These are phyloP conservation scores for Fraxinus cuspidata DNA, from an alignment of 257 asterid genomes.

Conservation along the genomic window DNA sequence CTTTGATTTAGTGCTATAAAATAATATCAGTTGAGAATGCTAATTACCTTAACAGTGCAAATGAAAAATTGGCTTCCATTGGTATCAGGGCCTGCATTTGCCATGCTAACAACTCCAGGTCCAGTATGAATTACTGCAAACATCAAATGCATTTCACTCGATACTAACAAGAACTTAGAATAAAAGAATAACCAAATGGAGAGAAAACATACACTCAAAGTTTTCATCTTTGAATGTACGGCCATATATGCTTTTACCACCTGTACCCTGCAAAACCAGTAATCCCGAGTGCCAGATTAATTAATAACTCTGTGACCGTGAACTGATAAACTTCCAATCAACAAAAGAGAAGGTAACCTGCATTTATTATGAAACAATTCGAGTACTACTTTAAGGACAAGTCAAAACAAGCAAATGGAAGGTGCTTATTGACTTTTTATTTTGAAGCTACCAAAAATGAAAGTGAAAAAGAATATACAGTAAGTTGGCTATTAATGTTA, in stretches of 20 bases:
- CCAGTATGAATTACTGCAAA: constrained; percentile 85
- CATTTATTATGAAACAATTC: constrained; percentile 2
- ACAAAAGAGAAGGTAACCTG: constrained; percentile 6
- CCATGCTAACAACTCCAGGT: constrained; percentile 98
- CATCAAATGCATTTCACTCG: constrained; percentile 15
- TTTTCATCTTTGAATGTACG: constrained; percentile 95
- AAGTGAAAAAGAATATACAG: not conserved
- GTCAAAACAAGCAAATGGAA: constrained; percentile 8
- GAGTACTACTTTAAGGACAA: not conserved
- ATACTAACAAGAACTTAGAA: constrained; percentile 15
- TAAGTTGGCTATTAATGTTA: not conserved
- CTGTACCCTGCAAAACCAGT: constrained; percentile 69
- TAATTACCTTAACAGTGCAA: constrained; percentile 82
- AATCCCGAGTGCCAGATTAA: constrained; percentile 16
- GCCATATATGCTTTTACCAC: constrained; percentile 96
- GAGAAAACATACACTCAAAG: constrained; percentile 69
- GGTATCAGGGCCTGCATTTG: constrained; percentile 97
- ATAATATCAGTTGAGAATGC: not conserved
- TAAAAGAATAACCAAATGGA: constrained; percentile 16
- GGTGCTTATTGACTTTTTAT: not conserved
- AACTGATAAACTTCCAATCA: constrained; percentile 14
- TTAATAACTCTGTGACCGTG: not conserved
- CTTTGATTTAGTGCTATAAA: not conserved
- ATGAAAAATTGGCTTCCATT: constrained; percentile 98
- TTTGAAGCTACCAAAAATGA: not conserved